Evolutionary conservation across 306 rosid species (phyloP).

Genomic region (Citrullus mucosospermus): DNA sequence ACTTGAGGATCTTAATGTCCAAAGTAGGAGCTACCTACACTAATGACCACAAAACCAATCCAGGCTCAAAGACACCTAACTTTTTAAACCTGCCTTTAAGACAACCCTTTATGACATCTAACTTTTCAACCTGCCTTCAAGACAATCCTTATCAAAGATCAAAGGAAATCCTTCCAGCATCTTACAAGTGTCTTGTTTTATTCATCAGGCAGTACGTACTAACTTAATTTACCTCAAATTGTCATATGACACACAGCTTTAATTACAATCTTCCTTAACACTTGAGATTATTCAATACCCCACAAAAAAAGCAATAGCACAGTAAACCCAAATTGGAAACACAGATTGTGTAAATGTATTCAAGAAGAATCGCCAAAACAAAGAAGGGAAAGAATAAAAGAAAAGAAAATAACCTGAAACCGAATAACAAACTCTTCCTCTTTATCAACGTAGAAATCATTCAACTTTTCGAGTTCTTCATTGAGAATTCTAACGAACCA

Average conservation of each 20-base stretch:
- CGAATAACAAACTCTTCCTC: constrained; percentile 89
- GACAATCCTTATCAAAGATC: background rate
- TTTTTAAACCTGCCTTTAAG: background rate
- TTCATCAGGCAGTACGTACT: background rate
- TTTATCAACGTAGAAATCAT: constrained; percentile 74
- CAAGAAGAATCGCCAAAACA: background rate
- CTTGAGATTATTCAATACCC: background rate
- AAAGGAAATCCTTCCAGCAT: background rate
- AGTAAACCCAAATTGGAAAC: background rate
- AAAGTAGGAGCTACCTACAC: background rate
- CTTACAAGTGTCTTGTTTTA: background rate
- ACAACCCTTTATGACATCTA: background rate
- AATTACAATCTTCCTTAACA: background rate
- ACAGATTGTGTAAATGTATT: background rate
- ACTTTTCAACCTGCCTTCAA: background rate
- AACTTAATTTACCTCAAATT: background rate
- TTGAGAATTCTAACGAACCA: constrained; percentile 71
- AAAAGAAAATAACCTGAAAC: constrained; percentile 50
- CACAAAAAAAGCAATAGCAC: background rate
- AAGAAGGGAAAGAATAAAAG: background rate
- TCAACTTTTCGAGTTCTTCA: constrained; percentile 74
- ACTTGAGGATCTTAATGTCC: background rate
- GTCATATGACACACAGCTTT: background rate
- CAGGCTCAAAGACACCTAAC: background rate
- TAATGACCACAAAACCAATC: background rate